Conservation (phyloP, 768 basidiomycete species). For the Mycena crocata region DNA sequence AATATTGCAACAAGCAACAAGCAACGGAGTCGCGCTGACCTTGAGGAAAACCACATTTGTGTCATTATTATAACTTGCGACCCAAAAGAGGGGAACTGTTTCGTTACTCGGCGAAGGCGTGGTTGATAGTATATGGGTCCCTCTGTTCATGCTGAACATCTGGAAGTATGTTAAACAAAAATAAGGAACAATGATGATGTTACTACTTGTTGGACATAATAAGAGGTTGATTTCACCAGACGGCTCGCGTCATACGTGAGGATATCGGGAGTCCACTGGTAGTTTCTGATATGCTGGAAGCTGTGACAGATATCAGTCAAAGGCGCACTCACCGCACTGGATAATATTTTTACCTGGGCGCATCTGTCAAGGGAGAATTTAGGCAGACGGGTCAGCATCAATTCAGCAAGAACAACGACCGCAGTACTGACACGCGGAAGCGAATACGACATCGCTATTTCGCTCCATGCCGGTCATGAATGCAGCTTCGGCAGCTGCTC, state of each 20-base stretch:
- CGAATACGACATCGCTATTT: constrained; percentile 70
- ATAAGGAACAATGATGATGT: background rate
- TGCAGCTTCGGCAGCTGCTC: constrained; percentile 64
- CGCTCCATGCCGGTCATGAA: constrained; percentile 72
- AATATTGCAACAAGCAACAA: no score
- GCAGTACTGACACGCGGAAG: constrained; percentile 56
- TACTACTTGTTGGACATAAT: constrained; percentile 51
- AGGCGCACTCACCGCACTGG: background rate
- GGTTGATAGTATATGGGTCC: constrained; percentile 46
- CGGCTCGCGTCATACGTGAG: constrained; percentile 51
- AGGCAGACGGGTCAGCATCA: background rate
- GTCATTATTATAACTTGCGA: constrained; percentile 49
- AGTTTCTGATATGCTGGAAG: constrained; percentile 49
- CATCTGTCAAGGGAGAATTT: constrained; percentile 39
- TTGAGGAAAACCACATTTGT: constrained; percentile 48
- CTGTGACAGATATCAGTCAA: constrained; percentile 27
- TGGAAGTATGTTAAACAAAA: constrained; percentile 19
- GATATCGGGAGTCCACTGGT: constrained; percentile 54
- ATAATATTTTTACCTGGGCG: constrained; percentile 37
- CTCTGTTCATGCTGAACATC: constrained; percentile 53
- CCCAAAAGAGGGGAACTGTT: constrained; percentile 47
- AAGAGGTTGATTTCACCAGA: constrained; percentile 49
- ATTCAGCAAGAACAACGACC: background rate
- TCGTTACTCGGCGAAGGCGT: constrained; percentile 41
- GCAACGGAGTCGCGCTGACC: constrained; percentile 29